phyloP scores from a whole-genome alignment of 148 eudicot genomes.

The Silene latifolia region DNA sequence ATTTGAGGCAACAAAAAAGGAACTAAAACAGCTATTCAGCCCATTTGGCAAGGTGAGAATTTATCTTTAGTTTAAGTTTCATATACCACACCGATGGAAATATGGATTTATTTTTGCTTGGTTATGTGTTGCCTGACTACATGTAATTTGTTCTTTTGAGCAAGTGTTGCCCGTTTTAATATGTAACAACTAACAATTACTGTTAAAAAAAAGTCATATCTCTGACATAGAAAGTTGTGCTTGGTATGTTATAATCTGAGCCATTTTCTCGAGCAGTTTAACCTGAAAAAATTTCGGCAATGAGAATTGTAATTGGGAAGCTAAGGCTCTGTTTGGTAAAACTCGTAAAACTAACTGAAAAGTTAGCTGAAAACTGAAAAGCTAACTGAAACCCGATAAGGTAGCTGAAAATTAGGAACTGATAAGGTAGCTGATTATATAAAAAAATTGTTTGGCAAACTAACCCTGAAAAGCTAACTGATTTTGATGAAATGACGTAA shows the following conservation, averaged over 20 bases:
- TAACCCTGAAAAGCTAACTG: too few relatives aligned
- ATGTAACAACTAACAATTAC: not conserved
- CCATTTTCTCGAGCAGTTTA: not conserved
- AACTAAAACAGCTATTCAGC: slow-evolving; percentile 76
- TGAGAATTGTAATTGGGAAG: not conserved
- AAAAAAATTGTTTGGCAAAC: too few relatives aligned
- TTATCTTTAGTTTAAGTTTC: not conserved
- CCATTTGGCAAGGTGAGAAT: slow-evolving; percentile 82
- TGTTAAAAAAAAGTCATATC: not conserved
- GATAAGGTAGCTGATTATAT: too few relatives aligned
- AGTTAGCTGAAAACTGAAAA: too few relatives aligned
- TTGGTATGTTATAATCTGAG: not conserved
- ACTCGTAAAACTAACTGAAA: too few relatives aligned
- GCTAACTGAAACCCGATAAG: too few relatives aligned
- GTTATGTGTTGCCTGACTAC: not conserved
- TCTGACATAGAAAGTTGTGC: not conserved
- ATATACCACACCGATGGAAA: not conserved
- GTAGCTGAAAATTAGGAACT: too few relatives aligned
- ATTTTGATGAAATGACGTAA: too few relatives aligned
- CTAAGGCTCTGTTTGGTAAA: too few relatives aligned
- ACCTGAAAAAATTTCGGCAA: not conserved
- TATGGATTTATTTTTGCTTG: not conserved
- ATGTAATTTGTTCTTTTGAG: not conserved
- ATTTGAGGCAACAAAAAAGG: slow-evolving; percentile 95
- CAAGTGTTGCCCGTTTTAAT: not conserved